These are phyloP conservation scores for Nothophoma quercina DNA, from an alignment of 2,329 filamentous ascomycete species.

Conservation along the genomic window DNA sequence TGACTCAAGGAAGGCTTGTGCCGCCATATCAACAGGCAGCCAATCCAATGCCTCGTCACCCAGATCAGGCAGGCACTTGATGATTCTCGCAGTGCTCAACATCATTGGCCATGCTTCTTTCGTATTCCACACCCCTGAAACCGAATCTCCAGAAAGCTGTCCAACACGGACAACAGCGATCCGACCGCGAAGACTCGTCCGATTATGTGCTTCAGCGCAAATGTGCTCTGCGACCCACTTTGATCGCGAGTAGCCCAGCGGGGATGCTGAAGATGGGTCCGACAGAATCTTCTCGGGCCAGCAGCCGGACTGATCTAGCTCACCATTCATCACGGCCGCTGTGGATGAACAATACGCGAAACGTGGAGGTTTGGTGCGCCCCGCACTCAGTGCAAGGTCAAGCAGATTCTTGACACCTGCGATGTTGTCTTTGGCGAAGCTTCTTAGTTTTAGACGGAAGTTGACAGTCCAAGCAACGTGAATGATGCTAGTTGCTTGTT, in stretches of 20 bases:
- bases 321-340: slow-evolving; percentile 52
- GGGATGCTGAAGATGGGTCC: slow-evolving; percentile 54
- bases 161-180: slow-evolving; percentile 49
- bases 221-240: slow-evolving; percentile 66
- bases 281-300: slow-evolving; percentile 54
- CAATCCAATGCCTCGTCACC: slow-evolving; percentile 39
- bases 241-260: slow-evolving; percentile 63
- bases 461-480: slow-evolving; percentile 73
- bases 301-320: slow-evolving; percentile 16
- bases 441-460: slow-evolving; percentile 64
- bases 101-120: slow-evolving; percentile 49
- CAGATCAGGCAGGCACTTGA: slow-evolving; percentile 42
- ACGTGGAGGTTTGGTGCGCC: slow-evolving; percentile 38
- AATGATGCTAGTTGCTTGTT: slow-evolving; percentile 61
- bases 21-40: slow-evolving; percentile 45
- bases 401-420: slow-evolving; percentile 60
- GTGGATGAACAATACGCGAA: slow-evolving; percentile 63
- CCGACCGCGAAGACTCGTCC: slow-evolving; percentile 38
- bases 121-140: slow-evolving; percentile 39
- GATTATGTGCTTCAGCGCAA: slow-evolving; percentile 51
- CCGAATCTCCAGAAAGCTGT: slow-evolving; percentile 50
- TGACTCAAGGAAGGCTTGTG: slow-evolving; percentile 59
- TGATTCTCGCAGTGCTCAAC: slow-evolving; percentile 40
- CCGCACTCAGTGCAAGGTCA: slow-evolving; percentile 51
- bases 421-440: slow-evolving; percentile 64